Evolutionary conservation across 768 basidiomycete species (phyloP).

Genomic region (Exsudoporus frostii): DNA sequence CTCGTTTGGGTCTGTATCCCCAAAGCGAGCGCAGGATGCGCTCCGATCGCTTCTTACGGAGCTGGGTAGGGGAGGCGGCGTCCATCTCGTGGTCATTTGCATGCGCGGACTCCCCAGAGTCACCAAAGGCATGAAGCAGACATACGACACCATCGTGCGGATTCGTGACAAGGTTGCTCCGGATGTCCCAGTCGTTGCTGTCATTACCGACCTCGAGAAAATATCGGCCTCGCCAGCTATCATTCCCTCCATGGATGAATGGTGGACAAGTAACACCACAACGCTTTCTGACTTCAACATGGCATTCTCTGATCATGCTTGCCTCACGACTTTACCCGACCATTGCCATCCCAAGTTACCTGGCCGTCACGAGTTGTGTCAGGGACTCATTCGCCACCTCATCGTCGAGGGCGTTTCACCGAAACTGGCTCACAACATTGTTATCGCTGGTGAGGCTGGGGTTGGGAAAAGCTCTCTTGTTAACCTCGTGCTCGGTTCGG

Average conservation of each 20-base stretch:
- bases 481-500: slow-evolving; percentile 25
- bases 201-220: slow-evolving; percentile 35
- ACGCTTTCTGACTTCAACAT: slow-evolving; percentile 31
- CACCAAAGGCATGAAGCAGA: slow-evolving; percentile 28
- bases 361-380: slow-evolving; percentile 19
- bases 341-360: slow-evolving; percentile 20
- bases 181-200: slow-evolving; percentile 21
- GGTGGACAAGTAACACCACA: slow-evolving; percentile 37
- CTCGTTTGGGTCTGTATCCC: slow-evolving; percentile 20
- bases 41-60: slow-evolving; percentile 26
- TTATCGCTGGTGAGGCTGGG: slow-evolving; percentile 26
- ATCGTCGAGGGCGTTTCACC: slow-evolving; percentile 20
- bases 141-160: slow-evolving; percentile 20
- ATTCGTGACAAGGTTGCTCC: slow-evolving; percentile 20
- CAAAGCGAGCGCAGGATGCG: slow-evolving; percentile 24
- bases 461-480: slow-evolving; percentile 30
- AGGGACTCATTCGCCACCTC: slow-evolving; percentile 12
- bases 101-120: slow-evolving; percentile 26
- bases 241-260: slow-evolving; percentile 32
- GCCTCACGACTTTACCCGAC: slow-evolving; percentile 21
- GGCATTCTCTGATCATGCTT: slow-evolving; percentile 28
- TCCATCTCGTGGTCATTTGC: slow-evolving; percentile 28
- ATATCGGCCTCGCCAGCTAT: slow-evolving; percentile 13
- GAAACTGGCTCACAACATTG: slow-evolving; percentile 20
- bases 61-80: slow-evolving; percentile 13